Evolutionary conservation across 352 stramenopile genomes (phyloP).

Genomic region (Phytophthora crassamura): DNA sequence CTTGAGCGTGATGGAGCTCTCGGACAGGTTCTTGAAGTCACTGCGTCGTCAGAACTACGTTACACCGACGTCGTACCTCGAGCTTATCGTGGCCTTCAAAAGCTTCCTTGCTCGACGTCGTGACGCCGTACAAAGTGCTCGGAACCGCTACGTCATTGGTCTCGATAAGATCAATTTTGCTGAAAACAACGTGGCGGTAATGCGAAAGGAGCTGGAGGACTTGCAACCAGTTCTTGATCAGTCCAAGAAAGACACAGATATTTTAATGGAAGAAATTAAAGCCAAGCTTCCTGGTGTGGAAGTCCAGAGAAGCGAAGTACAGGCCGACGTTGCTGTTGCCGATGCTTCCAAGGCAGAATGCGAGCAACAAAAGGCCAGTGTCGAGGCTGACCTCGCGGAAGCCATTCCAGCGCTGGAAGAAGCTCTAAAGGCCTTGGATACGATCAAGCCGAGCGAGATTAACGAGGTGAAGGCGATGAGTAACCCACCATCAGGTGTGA

Average conservation of each 20-base stretch:
- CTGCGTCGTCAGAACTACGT: conserved; percentile 95
- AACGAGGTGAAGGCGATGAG: conserved; percentile 94
- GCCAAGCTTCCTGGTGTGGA: conserved; percentile 92
- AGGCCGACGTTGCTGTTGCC: conserved; percentile 81
- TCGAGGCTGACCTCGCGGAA: conserved; percentile 92
- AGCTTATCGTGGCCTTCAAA: conserved; percentile 96
- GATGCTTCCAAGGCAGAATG: conserved; percentile 90
- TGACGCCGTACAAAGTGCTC: conserved; percentile 82
- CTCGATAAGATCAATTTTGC: conserved; percentile 95
- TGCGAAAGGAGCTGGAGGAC: conserved; percentile 95
- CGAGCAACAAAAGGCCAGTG: conserved; percentile 88
- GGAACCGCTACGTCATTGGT: conserved; percentile 90
- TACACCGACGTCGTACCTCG: conserved; percentile 95
- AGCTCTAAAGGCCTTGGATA: conserved; percentile 93
- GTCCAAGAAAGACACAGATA: conserved; percentile 92
- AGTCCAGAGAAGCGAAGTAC: conserved; percentile 77
- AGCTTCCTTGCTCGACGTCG: conserved; percentile 84
- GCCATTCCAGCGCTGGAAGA: conserved; percentile 93
- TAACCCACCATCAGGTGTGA: conserved; percentile 93
- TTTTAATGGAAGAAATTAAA: conserved; percentile 95
- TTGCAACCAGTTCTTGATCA: conserved; percentile 93
- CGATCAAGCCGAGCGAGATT: conserved; percentile 93
- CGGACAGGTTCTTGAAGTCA: conserved; percentile 80
- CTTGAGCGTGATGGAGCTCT: conserved; percentile 88
- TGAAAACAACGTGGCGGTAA: conserved; percentile 92